Conservation (phyloP, 2,329 filamentous ascomycete species). For the Mycocentrospora acerina region DNA sequence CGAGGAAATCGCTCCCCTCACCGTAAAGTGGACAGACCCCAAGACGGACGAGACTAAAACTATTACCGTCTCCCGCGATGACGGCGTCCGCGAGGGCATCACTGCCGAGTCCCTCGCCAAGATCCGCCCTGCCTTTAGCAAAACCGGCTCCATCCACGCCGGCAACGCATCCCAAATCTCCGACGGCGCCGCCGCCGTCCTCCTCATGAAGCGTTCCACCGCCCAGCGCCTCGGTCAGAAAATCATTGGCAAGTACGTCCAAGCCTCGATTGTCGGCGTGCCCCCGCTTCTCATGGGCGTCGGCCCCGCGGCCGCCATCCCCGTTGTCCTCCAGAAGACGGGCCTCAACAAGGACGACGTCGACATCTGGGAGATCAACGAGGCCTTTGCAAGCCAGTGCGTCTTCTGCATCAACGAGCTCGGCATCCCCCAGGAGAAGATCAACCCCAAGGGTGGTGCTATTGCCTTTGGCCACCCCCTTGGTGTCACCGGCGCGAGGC, state of each 20-base stretch:
- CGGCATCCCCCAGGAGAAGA: constrained; percentile 77
- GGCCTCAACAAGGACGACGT: constrained; percentile 83
- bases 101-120: constrained; percentile 87
- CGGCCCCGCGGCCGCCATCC: constrained; percentile 94
- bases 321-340: constrained; percentile 83
- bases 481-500: constrained; percentile 89
- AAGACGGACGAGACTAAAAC: constrained; percentile 85
- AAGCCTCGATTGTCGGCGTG: constrained; percentile 82
- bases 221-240: constrained; percentile 85
- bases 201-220: constrained; percentile 92
- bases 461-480: constrained; percentile 96
- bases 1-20: constrained; percentile 85
- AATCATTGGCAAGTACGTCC: constrained; percentile 90
- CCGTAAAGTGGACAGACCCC: constrained; percentile 83
- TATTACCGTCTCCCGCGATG: constrained; percentile 81
- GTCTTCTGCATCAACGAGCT: constrained; percentile 91
- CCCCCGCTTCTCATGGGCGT: constrained; percentile 93
- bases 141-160: constrained; percentile 91
- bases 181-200: constrained; percentile 87
- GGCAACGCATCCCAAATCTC: constrained; percentile 96
- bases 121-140: constrained; percentile 86
- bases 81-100: constrained; percentile 82
- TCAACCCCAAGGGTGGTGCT: constrained; percentile 96
- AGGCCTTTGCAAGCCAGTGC: constrained; percentile 95
- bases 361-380: constrained; percentile 98